Evolutionary conservation across 805 yeast species (phyloP).

Genomic region (Suhomyces sp.): DNA sequence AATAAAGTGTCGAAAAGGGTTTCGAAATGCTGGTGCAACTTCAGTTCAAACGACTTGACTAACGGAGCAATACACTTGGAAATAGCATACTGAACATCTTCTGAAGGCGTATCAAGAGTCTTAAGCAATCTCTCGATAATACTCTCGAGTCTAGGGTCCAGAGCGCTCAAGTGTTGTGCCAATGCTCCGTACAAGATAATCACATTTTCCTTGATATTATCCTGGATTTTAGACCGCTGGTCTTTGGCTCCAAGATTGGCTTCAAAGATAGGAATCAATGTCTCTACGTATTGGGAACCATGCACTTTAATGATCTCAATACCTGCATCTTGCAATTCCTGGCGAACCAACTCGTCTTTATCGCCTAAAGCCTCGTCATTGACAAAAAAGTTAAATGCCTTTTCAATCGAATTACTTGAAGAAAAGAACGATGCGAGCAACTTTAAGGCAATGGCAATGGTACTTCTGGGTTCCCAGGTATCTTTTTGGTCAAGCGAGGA

Average conservation of each 20-base stretch:
- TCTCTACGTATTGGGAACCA: slow-evolving; percentile 68
- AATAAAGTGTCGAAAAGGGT: slow-evolving; percentile 59
- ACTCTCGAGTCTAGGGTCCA: slow-evolving; percentile 62
- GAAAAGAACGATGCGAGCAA: slow-evolving; percentile 49
- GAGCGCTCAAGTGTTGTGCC: slow-evolving; percentile 72
- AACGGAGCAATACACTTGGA: slow-evolving; percentile 85
- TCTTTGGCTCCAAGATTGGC: slow-evolving; percentile 52
- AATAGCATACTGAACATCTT: slow-evolving; percentile 84
- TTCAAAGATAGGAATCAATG: slow-evolving; percentile 80
- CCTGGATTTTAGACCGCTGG: slow-evolving; percentile 48
- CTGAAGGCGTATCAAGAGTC: slow-evolving; percentile 84
- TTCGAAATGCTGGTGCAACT: slow-evolving; percentile 55
- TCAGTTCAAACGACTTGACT: slow-evolving; percentile 53
- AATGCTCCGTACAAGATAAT: slow-evolving; percentile 88
- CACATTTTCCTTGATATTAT: slow-evolving; percentile 69
- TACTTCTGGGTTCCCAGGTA: slow-evolving; percentile 81
- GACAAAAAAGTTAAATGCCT: slow-evolving; percentile 61
- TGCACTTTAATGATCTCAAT: slow-evolving; percentile 61
- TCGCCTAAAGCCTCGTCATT: slow-evolving; percentile 71
- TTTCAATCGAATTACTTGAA: slow-evolving; percentile 41
- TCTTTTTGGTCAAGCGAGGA: slow-evolving; percentile 62
- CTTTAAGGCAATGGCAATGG: slow-evolving; percentile 67
- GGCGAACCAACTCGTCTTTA: slow-evolving; percentile 65
- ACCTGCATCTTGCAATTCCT: slow-evolving; percentile 89
- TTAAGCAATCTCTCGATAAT: slow-evolving; percentile 68